phyloP scores from a whole-genome alignment of 495 filamentous ascomycete species.

The Hypoxylon crocopeplum region DNA sequence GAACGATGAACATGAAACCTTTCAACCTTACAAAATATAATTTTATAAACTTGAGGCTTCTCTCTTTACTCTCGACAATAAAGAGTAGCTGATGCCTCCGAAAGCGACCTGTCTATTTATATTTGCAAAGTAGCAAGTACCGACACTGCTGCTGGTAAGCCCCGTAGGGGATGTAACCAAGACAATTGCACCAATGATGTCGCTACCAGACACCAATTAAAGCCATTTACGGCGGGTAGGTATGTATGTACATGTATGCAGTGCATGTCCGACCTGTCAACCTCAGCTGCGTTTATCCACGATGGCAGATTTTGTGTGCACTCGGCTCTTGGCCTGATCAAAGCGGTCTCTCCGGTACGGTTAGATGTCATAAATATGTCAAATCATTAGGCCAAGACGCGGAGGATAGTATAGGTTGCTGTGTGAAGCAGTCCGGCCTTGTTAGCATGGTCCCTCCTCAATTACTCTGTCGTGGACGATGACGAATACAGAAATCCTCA shows the following conservation, averaged over 20 bases:
- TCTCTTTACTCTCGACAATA: no score
- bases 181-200: constrained; percentile 24
- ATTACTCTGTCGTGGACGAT: constrained; percentile 12
- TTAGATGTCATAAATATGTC: no score
- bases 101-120: constrained; percentile 25
- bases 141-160: background rate
- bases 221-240: constrained; percentile 10
- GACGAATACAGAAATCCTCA: constrained; percentile 22
- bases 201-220: constrained; percentile 6
- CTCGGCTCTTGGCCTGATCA: no score
- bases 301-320: background rate
- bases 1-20: no score
- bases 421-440: constrained; percentile 21
- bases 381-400: no score
- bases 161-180: constrained; percentile 25
- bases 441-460: constrained; percentile 22
- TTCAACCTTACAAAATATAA: no score
- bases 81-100: no score
- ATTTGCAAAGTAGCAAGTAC: constrained; percentile 20
- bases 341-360: no score
- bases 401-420: no score
- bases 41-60: no score
- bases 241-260: background rate
- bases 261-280: constrained; percentile 2
- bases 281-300: constrained; percentile 13